A percentile compares a stretch with the other conserved stretches of the same genome.
These are phyloP conservation scores for Gilbertella persicaria DNA, from an alignment of 371 early-diverging fungal species.

Conservation along the genomic window DNA sequence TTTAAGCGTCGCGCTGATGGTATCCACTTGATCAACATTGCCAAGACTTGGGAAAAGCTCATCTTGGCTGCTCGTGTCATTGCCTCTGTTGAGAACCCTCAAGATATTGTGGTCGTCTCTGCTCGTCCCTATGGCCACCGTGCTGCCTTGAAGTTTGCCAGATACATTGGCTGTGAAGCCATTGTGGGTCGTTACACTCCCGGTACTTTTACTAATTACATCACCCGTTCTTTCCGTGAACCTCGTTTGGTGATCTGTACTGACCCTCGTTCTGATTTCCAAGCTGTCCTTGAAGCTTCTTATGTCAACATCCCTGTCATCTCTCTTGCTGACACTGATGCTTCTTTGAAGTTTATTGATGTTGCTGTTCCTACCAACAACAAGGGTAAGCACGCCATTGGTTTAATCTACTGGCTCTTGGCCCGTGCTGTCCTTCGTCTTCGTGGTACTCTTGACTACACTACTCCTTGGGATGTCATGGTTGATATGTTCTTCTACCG, in stretches of 20 bases:
- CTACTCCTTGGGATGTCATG: constrained; percentile 90
- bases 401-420: constrained; percentile 96
- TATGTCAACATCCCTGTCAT: constrained; percentile 99
- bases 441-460: constrained; percentile 87
- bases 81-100: constrained; percentile 95
- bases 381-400: constrained; percentile 97
- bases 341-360: constrained; percentile 92
- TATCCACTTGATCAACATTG: constrained; percentile 95
- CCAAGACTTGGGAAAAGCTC: constrained; percentile 99
- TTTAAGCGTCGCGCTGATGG: constrained; percentile 94
- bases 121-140: constrained; percentile 98
- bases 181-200: constrained; percentile 99
- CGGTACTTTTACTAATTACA: constrained; percentile 99
- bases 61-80: constrained; percentile 98
- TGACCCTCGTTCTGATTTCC: constrained; percentile 98
- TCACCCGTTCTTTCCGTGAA: constrained; percentile 97
- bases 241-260: constrained; percentile 98
- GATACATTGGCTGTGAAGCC: constrained; percentile 96
- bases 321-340: constrained; percentile 98
- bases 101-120: constrained; percentile 94
- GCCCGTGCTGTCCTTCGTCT: constrained; percentile 98
- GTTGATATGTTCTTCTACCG: constrained; percentile 98
- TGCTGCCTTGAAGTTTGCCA: constrained; percentile 97
- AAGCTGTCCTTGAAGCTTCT: constrained; percentile 97
- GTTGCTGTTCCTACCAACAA: constrained; percentile 99